Percentiles rank a stretch among this genome's conserved stretches.
phyloP scores from a whole-genome alignment of 306 rosid species.

The Quercus robur region DNA sequence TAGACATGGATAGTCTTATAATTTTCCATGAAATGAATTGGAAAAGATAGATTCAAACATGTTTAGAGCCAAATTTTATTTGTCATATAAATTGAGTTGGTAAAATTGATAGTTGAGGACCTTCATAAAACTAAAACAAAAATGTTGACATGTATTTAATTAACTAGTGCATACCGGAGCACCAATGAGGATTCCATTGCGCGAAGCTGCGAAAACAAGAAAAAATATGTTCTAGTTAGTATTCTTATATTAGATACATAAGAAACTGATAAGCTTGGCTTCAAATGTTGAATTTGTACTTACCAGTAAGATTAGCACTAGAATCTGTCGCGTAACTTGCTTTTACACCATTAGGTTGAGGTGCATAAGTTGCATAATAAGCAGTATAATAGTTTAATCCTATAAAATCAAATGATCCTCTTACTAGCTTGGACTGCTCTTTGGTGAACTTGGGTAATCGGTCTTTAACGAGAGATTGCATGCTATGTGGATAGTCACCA shows the following conservation, averaged over 20 bases:
- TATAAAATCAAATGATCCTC: conserved; percentile 55
- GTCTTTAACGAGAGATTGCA: conserved; percentile 30
- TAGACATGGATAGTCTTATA: too few relatives aligned
- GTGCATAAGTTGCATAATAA: conserved; percentile 33
- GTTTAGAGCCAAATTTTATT: too few relatives aligned
- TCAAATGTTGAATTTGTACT: neutral
- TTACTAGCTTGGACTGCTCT: conserved; percentile 35
- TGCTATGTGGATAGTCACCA: conserved; percentile 53
- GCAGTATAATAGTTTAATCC: conserved; percentile 64
- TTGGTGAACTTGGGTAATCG: conserved; percentile 52
- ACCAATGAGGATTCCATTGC: conserved; percentile 48
- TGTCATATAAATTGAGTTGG: too few relatives aligned
- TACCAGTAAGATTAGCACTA: conserved; percentile 34
- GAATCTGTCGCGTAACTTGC: conserved; percentile 31
- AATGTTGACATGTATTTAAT: too few relatives aligned
- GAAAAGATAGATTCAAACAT: too few relatives aligned
- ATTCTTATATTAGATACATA: neutral
- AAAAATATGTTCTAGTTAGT: neutral
- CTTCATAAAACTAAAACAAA: too few relatives aligned
- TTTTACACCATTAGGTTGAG: conserved; percentile 6
- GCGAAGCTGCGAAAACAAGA: conserved; percentile 19
- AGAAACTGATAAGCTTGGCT: neutral
- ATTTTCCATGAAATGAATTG: too few relatives aligned
- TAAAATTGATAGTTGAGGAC: too few relatives aligned
- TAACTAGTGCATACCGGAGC: conserved; percentile 31